phyloP scores from a whole-genome alignment of 345 rosid genomes.

The Pistacia atlantica region DNA sequence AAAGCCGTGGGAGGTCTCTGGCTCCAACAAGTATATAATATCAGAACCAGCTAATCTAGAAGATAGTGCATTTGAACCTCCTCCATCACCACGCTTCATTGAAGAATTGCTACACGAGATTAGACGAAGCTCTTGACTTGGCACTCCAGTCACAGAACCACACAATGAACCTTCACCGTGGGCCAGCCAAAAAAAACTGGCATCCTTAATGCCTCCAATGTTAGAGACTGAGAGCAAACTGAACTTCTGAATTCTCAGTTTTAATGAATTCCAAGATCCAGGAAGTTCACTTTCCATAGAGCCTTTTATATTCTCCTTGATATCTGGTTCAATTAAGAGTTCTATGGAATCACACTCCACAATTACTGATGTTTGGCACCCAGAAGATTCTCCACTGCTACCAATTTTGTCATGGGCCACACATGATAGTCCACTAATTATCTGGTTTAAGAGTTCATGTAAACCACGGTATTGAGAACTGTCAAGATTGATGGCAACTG shows the following conservation, averaged over 20 bases:
- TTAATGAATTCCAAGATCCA: conserved; percentile 77
- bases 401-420: conserved; percentile 32
- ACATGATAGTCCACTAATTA: conserved; percentile 43
- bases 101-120: conserved; percentile 81
- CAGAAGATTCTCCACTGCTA: conserved; percentile 31
- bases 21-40: conserved; percentile 66
- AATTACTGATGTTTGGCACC: conserved; percentile 59
- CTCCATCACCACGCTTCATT: conserved; percentile 94
- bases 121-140: conserved; percentile 62
- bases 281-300: conserved; percentile 83
- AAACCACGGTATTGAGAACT: conserved; percentile 51
- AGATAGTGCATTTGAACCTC: conserved; percentile 88
- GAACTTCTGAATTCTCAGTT: conserved; percentile 61
- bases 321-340: conserved; percentile 63
- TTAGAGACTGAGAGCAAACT: conserved; percentile 66
- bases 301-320: conserved; percentile 43
- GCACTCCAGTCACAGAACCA: conserved; percentile 70
- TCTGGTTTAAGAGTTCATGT: conserved; percentile 50
- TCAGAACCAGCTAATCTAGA: conserved; percentile 85
- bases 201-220: conserved; percentile 64
- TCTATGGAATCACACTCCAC: conserved; percentile 79
- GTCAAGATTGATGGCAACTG: conserved; percentile 44
- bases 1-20: conserved; percentile 43
- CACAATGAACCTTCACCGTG: conserved; percentile 78
- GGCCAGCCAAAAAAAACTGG: conserved; percentile 76